Evolutionary conservation across 306 rosid species (phyloP).

Genomic region (Cyclanthera cordifolia): DNA sequence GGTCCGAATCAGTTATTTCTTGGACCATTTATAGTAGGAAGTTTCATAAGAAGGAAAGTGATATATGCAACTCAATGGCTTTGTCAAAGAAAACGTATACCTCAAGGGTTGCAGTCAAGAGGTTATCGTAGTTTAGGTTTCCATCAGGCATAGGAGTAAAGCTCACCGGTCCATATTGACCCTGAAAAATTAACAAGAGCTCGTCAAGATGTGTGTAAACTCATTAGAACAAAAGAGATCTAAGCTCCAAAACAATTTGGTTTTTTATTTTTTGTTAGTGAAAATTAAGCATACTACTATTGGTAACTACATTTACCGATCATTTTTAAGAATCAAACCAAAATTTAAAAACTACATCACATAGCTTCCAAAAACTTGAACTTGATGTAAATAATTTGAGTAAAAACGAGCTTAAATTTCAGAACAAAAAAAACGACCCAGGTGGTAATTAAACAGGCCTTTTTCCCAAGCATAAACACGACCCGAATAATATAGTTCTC

Average conservation of each 20-base stretch:
- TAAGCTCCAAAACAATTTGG: neutral
- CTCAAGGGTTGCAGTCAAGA: slow-evolving; percentile 41
- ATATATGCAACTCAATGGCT: neutral
- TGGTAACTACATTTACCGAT: too few species aligned
- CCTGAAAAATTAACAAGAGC: slow-evolving; percentile 25
- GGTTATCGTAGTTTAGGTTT: slow-evolving; percentile 45
- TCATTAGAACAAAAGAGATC: neutral
- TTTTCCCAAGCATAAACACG: neutral
- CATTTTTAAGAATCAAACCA: too few species aligned
- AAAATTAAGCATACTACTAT: too few species aligned
- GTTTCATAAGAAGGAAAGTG: neutral
- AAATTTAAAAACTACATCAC: too few species aligned
- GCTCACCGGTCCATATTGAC: slow-evolving; percentile 40
- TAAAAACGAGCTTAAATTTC: too few species aligned
- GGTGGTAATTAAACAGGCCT: too few species aligned
- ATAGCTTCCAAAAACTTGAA: too few species aligned
- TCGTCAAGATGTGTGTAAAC: neutral
- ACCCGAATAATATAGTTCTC: neutral
- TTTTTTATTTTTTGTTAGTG: too few species aligned
- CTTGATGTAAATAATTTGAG: too few species aligned
- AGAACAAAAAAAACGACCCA: too few species aligned
- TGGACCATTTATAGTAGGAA: neutral
- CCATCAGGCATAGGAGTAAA: slow-evolving; percentile 70
- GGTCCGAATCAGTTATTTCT: neutral
- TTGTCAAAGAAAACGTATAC: slow-evolving; percentile 21